Evolutionary conservation across 2,329 filamentous ascomycete species (phyloP).

Genomic region (Colletotrichum costaricense): DNA sequence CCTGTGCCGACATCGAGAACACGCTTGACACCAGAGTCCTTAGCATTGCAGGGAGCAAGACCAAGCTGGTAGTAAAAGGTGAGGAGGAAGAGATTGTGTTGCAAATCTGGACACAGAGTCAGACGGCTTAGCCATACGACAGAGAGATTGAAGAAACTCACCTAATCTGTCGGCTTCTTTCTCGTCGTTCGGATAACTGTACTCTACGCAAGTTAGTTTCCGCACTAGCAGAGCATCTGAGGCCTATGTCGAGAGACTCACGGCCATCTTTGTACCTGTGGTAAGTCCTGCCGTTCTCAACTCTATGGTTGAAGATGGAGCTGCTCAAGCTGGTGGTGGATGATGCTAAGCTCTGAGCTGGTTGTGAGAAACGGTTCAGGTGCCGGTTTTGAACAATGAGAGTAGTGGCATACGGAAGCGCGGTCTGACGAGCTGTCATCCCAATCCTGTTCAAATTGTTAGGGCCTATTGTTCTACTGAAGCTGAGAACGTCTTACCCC

Average conservation of each 20-base stretch:
- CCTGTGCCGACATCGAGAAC: constrained; percentile 61
- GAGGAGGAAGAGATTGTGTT: constrained; percentile 48
- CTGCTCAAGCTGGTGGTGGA: neutral
- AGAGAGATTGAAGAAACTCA: neutral
- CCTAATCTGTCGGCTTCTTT: constrained; percentile 29
- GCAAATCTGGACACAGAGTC: constrained; percentile 41
- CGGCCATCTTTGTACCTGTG: constrained; percentile 41
- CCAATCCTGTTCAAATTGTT: neutral
- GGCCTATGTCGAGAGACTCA: neutral
- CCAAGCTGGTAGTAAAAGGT: constrained; percentile 46
- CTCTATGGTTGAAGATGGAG: constrained; percentile 45
- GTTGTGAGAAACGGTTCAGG: neutral
- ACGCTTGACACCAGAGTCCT: constrained; percentile 38
- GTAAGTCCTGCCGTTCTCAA: constrained; percentile 51
- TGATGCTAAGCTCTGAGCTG: neutral
- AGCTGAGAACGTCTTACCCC: neutral
- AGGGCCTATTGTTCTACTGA: neutral
- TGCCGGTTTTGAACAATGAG: neutral
- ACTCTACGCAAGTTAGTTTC: constrained; percentile 14
- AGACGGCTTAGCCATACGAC: neutral
- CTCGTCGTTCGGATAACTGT: constrained; percentile 31
- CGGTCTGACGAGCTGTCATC: neutral
- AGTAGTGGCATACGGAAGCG: neutral
- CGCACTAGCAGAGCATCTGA: neutral
- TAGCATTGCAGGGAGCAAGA: constrained; percentile 39